Conservation (phyloP, 805 yeast genomes). For the Saccharomycopsis capsularis region DNA sequence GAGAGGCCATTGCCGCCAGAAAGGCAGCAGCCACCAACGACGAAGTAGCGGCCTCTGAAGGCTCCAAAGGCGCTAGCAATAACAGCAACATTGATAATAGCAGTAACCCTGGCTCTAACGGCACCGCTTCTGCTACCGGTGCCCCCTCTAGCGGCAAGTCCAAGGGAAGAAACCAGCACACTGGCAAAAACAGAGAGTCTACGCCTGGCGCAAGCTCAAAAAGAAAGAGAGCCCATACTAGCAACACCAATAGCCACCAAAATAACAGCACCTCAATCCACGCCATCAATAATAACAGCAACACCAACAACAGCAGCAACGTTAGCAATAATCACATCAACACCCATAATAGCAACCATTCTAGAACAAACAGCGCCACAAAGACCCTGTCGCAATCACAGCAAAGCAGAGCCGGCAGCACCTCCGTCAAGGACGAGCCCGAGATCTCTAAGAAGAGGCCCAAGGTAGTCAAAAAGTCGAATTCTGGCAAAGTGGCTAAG, state of each 20-base stretch:
- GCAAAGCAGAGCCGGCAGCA: background rate
- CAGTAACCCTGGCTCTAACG: constrained; percentile 5
- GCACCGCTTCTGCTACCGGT: constrained; percentile 2
- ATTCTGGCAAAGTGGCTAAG: too few relatives aligned
- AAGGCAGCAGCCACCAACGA: constrained; percentile 45
- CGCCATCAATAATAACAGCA: too few relatives aligned
- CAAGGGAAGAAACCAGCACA: constrained; percentile 12
- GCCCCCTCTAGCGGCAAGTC: constrained; percentile 1
- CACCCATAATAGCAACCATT: too few relatives aligned
- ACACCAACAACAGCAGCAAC: too few relatives aligned
- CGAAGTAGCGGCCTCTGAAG: constrained; percentile 17
- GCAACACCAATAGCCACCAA: background rate
- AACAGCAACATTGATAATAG: constrained; percentile 18
- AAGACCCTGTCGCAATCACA: too few relatives aligned
- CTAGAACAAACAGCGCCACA: too few relatives aligned
- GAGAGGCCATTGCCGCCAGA: constrained; percentile 90
- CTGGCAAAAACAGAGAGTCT: background rate
- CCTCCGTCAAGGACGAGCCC: background rate
- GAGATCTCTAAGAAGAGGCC: background rate
- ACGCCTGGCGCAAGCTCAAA: background rate
- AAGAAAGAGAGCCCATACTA: background rate
- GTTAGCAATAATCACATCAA: constrained; percentile 22
- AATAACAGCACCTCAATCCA: too few relatives aligned
- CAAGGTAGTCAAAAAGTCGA: background rate
- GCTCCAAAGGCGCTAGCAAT: constrained; percentile 21